A percentile compares a stretch with the other conserved stretches of the same genome.
Evolutionary conservation across 805 yeast genomes (phyloP).

Genomic region (Candida silvicultrix): DNA sequence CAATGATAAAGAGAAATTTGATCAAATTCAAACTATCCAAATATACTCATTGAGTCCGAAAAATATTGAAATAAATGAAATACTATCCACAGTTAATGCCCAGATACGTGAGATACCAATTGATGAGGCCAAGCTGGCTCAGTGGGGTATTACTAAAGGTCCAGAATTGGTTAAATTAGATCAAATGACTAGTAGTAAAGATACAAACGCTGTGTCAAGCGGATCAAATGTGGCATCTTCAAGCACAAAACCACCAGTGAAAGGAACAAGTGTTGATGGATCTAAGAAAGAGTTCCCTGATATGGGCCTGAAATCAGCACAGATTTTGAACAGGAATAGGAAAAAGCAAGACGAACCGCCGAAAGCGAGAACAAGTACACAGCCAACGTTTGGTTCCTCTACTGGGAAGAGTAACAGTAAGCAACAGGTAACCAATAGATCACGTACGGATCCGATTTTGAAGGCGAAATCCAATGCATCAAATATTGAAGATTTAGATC

Average conservation of each 20-base stretch:
- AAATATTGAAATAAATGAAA: slow-evolving; percentile 14
- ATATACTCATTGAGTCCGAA: slow-evolving; percentile 30
- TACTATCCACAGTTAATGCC: slow-evolving; percentile 5
- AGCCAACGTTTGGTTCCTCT: slow-evolving; percentile 10
- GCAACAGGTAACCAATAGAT: slow-evolving; percentile 1
- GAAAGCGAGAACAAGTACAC: slow-evolving; percentile 8
- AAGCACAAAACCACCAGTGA: too few species aligned
- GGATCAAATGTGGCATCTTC: background rate
- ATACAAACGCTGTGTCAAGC: background rate
- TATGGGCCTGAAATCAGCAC: slow-evolving; percentile 12
- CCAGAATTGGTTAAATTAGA: slow-evolving; percentile 10
- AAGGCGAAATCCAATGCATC: too few species aligned
- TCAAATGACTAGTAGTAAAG: background rate
- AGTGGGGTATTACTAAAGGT: slow-evolving; percentile 21
- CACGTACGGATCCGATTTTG: slow-evolving; percentile 8
- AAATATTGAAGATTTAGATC: slow-evolving; percentile 12
- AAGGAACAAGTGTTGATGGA: too few species aligned
- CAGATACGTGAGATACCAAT: slow-evolving; percentile 7
- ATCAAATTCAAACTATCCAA: slow-evolving; percentile 27
- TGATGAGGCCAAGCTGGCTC: slow-evolving; percentile 9
- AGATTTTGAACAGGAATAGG: slow-evolving; percentile 11
- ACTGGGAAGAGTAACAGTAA: slow-evolving; percentile 2
- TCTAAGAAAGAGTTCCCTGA: slow-evolving; percentile 9
- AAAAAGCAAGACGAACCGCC: slow-evolving; percentile 2
- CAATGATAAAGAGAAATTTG: slow-evolving; percentile 24